Evolutionary conservation across 2,329 filamentous ascomycete species (phyloP).

Genomic region (Thielaviopsis euricoi): DNA sequence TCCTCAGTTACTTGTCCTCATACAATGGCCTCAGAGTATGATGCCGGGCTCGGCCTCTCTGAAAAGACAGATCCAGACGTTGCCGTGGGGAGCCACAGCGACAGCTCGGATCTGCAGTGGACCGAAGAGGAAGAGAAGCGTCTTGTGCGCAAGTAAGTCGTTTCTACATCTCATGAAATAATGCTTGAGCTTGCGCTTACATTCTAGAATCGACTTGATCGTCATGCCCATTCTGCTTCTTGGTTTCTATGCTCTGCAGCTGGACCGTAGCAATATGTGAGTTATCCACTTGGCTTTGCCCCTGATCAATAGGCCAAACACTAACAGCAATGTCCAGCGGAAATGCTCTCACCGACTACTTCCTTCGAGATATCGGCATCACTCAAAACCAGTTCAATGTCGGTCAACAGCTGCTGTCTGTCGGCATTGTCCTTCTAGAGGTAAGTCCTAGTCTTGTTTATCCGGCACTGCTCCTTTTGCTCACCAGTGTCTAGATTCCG

Average conservation of each 20-base stretch:
- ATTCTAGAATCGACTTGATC: slow-evolving; percentile 25
- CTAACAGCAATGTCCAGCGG: slow-evolving; percentile 13
- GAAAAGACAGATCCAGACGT: neutral
- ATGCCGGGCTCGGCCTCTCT: neutral
- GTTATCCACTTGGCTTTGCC: neutral
- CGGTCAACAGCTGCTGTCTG: slow-evolving; percentile 32
- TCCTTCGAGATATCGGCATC: slow-evolving; percentile 32
- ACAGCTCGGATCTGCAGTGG: slow-evolving; percentile 13
- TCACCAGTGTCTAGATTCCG: slow-evolving; percentile 19
- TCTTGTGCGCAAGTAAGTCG: slow-evolving; percentile 17
- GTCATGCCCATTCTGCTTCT: slow-evolving; percentile 30
- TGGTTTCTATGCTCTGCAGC: slow-evolving; percentile 27
- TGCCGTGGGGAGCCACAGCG: neutral
- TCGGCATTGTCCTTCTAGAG: slow-evolving; percentile 30
- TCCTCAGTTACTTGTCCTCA: too few species aligned
- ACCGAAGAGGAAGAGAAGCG: slow-evolving; percentile 17
- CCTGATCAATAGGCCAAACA: neutral
- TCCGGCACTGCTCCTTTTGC: too few species aligned
- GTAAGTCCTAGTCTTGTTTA: slow-evolving; percentile 8
- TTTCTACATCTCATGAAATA: neutral
- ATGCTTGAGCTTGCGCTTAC: neutral
- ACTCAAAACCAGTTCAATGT: slow-evolving; percentile 35
- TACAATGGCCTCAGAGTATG: too few species aligned
- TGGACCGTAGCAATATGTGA: slow-evolving; percentile 22
- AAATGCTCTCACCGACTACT: slow-evolving; percentile 31